These are phyloP conservation scores for Samsoniella hepiali DNA, from an alignment of 2,329 filamentous ascomycete species.

Conservation along the genomic window DNA sequence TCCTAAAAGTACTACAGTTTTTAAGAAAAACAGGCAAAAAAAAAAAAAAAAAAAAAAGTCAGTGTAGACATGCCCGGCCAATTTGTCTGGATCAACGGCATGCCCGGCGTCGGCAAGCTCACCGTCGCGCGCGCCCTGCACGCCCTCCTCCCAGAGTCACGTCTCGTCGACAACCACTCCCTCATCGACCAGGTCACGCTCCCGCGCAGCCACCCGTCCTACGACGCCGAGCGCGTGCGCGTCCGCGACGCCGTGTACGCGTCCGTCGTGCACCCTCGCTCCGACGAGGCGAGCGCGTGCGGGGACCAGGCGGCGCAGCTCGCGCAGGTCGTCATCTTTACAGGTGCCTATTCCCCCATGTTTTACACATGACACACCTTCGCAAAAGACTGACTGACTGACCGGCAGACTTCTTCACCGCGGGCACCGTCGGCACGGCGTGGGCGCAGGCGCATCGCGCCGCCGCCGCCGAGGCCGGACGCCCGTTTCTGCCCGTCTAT, in stretches of 20 bases:
- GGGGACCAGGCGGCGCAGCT: conserved; percentile 17
- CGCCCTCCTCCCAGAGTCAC: conserved; percentile 25
- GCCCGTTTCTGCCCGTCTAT: conserved; percentile 29
- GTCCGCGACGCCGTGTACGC: conserved; percentile 18
- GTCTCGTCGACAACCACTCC: conserved; percentile 31
- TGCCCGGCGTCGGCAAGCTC: conserved; percentile 32
- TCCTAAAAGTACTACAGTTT: too few relatives aligned
- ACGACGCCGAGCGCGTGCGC: conserved; percentile 23
- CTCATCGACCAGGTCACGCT: conserved; percentile 28
- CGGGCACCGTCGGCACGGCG: conserved; percentile 3
- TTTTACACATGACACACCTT: not conserved
- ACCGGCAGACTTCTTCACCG: conserved; percentile 16
- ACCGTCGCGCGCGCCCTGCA: conserved; percentile 30
- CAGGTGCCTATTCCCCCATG: conserved; percentile 24
- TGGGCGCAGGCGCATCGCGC: conserved; percentile 24
- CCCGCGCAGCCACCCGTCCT: conserved; percentile 23
- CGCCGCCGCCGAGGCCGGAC: conserved; percentile 23
- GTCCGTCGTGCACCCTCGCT: conserved; percentile 12
- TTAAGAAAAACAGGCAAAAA: not conserved
- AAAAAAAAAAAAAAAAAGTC: not conserved
- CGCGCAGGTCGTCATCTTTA: conserved; percentile 25
- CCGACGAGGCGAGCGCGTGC: conserved; percentile 19
- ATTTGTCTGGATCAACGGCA: conserved; percentile 33
- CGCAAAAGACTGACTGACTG: too few relatives aligned
- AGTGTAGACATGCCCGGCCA: conserved; percentile 2